A percentile compares a stretch with the other conserved stretches of the same genome.
These are phyloP conservation scores for Fraxinus velutina DNA, from an alignment of 305 asterid genomes.

Conservation along the genomic window DNA sequence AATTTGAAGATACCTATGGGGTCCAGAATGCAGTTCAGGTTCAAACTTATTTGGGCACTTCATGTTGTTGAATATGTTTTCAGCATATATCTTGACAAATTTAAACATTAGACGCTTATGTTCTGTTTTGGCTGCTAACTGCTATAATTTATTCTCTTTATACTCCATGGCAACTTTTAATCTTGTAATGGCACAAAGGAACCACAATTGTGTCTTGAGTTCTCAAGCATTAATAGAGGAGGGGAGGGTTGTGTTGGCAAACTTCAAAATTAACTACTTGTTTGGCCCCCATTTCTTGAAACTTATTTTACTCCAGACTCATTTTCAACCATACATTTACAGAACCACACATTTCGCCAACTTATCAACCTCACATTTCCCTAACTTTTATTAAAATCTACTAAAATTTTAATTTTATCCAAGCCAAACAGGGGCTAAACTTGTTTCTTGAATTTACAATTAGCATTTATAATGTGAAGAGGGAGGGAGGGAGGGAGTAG, in stretches of 20 bases:
- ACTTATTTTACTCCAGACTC: not conserved
- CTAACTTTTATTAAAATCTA: not conserved
- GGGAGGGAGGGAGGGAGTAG: not conserved
- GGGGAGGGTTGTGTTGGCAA: not conserved
- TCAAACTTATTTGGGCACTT: slow-evolving; percentile 20
- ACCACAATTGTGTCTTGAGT: not conserved
- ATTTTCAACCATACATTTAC: too few species aligned
- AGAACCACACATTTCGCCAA: too few species aligned
- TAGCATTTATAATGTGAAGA: not conserved
- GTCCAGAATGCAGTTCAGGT: slow-evolving; percentile 97
- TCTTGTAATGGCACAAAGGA: not conserved
- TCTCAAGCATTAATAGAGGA: not conserved
- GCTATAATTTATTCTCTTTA: not conserved
- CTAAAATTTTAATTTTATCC: not conserved
- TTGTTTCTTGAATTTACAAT: not conserved
- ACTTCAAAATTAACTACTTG: not conserved
- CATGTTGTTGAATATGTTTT: not conserved
- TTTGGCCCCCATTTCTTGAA: not conserved
- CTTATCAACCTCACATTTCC: not conserved
- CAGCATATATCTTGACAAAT: not conserved
- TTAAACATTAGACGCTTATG: not conserved
- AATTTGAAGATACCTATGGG: slow-evolving; percentile 78
- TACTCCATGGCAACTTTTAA: not conserved
- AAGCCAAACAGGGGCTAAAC: not conserved
- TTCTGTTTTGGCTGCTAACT: not conserved